Conservation (phyloP, 176 grass and related monocot genomes). For the Saccharum spontaneum region DNA sequence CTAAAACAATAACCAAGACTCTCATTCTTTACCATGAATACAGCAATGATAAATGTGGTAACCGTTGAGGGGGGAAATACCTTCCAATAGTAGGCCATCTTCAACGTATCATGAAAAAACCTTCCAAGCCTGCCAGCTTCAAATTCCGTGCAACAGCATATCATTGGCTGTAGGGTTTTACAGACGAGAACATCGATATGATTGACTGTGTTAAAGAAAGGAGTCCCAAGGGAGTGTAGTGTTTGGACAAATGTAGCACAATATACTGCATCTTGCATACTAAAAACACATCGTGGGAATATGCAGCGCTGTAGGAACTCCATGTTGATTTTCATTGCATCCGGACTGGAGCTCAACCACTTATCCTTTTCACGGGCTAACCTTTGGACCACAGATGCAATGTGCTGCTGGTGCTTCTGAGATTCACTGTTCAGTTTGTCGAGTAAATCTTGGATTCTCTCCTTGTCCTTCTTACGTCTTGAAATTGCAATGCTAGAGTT, state of each 20-base stretch:
- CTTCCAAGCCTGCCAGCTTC: constrained; percentile 94
- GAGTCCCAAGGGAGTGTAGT: constrained; percentile 86
- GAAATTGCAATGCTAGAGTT: constrained; percentile 93
- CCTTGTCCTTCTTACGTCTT: constrained; percentile 97
- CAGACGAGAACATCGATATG: constrained; percentile 95
- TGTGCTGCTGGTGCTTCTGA: constrained; percentile 80
- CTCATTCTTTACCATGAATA: constrained; percentile 11
- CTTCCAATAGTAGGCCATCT: constrained; percentile 98
- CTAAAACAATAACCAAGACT: constrained; percentile 29
- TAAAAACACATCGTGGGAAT: constrained; percentile 86
- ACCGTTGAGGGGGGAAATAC: constrained; percentile 44
- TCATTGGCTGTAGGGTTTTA: constrained; percentile 96
- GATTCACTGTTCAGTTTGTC: constrained; percentile 85
- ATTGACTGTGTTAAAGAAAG: constrained; percentile 90
- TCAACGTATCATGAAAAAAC: constrained; percentile 94
- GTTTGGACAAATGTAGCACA: constrained; percentile 92
- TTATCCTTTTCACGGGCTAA: constrained; percentile 87
- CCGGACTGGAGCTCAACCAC: constrained; percentile 84
- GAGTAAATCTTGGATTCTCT: constrained; percentile 95
- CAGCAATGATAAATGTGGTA: constrained; percentile 6
- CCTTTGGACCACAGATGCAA: constrained; percentile 74
- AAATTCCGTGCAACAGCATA: constrained; percentile 96
- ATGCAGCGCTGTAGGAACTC: constrained; percentile 95
- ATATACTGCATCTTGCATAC: constrained; percentile 90
- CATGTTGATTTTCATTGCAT: constrained; percentile 94